A percentile compares a stretch with the other conserved stretches of the same genome.
Evolutionary conservation across 768 basidiomycete genomes (phyloP).

Genomic region (Lactarius sp.): DNA sequence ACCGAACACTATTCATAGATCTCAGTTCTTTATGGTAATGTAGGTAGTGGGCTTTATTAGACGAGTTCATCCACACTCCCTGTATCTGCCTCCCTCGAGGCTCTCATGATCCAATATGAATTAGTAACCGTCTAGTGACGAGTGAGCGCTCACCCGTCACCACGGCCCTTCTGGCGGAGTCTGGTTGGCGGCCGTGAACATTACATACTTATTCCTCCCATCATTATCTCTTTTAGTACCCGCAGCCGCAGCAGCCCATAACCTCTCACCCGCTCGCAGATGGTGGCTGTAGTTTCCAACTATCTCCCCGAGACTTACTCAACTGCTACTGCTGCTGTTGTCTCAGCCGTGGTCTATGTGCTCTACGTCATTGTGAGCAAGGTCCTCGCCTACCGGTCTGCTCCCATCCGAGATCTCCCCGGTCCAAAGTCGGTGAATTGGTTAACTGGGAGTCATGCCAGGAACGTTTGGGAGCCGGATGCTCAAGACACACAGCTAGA

Average conservation of each 20-base stretch:
- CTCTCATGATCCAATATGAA: no score
- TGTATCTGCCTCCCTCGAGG: no score
- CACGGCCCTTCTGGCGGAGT: no score
- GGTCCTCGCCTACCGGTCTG: neutral
- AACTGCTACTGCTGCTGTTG: neutral
- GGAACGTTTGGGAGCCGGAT: constrained; percentile 16
- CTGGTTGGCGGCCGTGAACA: neutral
- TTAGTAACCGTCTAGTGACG: no score
- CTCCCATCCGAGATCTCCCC: constrained; percentile 11
- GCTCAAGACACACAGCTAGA: constrained; percentile 3
- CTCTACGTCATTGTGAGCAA: constrained; percentile 1
- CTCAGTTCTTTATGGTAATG: no score
- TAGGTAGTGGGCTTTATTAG: no score
- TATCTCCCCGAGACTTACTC: neutral
- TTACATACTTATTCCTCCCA: neutral
- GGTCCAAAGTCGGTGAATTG: constrained; percentile 18
- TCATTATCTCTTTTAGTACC: neutral
- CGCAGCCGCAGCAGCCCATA: no score
- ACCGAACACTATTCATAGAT: no score
- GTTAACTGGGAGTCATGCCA: constrained; percentile 11
- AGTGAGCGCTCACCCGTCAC: no score
- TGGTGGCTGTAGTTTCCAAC: neutral
- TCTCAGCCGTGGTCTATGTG: neutral
- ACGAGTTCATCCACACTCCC: no score
- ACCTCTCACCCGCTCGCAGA: neutral